Conservation (phyloP, 305 asterid genomes). For the Fraxinus baroniana region DNA sequence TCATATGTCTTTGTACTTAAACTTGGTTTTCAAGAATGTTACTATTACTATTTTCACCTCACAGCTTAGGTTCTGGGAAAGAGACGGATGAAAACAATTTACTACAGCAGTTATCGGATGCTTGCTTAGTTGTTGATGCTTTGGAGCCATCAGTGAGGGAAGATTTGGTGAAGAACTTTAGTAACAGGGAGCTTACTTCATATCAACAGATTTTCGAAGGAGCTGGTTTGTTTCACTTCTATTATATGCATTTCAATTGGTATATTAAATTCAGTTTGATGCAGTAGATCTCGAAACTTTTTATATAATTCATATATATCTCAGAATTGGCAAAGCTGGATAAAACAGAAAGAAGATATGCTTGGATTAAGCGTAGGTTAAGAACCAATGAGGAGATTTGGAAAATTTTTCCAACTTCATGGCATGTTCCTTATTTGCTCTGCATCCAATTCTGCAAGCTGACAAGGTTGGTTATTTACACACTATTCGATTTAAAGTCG, state of each 20-base stretch:
- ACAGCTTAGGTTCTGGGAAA: conserved; percentile 97
- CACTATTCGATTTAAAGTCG: background rate
- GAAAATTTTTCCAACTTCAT: conserved; percentile 88
- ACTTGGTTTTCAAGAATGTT: conserved; percentile 16
- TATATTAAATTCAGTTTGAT: conserved; percentile 25
- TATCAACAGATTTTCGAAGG: conserved; percentile 98
- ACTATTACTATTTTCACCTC: conserved; percentile 27
- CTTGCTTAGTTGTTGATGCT: conserved; percentile 98
- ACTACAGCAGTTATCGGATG: conserved; percentile 90
- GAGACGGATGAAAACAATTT: conserved; percentile 82
- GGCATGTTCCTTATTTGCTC: conserved; percentile 93
- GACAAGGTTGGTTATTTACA: conserved; percentile 67
- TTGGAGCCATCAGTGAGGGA: conserved; percentile 98
- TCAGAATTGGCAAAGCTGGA: conserved; percentile 90
- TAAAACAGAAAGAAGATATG: conserved; percentile 94
- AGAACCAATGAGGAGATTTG: conserved; percentile 96
- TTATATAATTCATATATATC: conserved; percentile 18
- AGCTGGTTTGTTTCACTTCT: conserved; percentile 61
- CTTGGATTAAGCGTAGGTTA: conserved; percentile 93
- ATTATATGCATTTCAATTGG: conserved; percentile 14
- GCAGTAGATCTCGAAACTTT: conserved; percentile 24
- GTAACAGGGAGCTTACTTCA: conserved; percentile 91
- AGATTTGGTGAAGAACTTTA: conserved; percentile 80
- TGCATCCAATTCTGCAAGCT: conserved; percentile 98
- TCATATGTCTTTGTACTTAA: background rate